Conservation (phyloP, 306 rosid species). For the Rosa persica region DNA sequence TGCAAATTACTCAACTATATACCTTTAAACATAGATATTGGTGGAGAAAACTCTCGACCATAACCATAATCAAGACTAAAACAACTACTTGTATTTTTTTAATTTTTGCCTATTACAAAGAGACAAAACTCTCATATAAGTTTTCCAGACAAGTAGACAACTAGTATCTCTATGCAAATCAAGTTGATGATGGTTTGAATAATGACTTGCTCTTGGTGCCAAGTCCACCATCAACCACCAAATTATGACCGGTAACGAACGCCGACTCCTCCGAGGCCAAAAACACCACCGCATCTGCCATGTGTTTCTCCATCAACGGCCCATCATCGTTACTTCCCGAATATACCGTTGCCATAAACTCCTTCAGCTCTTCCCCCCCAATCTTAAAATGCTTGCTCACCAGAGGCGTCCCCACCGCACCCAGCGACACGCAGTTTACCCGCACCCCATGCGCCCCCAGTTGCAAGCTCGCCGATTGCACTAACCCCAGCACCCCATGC, state of each 20-base stretch:
- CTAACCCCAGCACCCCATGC: conserved; percentile 39
- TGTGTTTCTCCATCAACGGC: background rate
- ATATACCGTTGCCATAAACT: background rate
- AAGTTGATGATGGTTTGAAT: background rate
- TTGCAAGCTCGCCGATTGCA: conserved; percentile 34
- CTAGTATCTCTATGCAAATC: no score
- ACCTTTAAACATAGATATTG: no score
- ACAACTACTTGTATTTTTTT: no score
- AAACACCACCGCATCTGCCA: conserved; percentile 22
- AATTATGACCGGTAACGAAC: conserved; percentile 27
- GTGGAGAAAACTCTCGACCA: no score
- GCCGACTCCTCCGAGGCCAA: conserved; percentile 28
- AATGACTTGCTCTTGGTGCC: background rate
- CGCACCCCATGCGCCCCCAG: conserved; percentile 27
- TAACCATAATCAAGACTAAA: no score
- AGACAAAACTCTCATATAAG: background rate
- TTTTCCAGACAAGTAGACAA: no score
- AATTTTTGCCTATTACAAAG: background rate
- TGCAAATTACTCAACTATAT: no score
- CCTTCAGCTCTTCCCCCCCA: background rate
- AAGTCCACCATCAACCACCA: conserved; percentile 29
- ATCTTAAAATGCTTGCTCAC: background rate
- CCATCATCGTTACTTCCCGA: background rate
- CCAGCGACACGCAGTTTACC: conserved; percentile 32
- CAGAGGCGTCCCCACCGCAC: background rate